A percentile compares a stretch with the other conserved stretches of the same genome.
Evolutionary conservation across 2,329 filamentous ascomycete genomes (phyloP).

Genomic region (Epichloe typhina): DNA sequence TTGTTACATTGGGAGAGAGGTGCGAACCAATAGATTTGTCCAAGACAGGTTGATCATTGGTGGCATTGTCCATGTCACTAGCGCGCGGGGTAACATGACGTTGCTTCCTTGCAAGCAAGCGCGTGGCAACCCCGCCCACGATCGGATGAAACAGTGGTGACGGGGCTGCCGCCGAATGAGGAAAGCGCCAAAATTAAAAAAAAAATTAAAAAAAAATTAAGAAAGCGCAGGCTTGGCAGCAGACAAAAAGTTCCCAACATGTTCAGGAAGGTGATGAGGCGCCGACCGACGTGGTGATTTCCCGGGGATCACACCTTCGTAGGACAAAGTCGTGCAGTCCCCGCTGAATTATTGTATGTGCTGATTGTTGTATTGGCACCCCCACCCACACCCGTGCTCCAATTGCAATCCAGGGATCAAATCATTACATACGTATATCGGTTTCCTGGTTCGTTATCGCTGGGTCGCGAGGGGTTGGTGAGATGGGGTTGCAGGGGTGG

Average conservation of each 20-base stretch:
- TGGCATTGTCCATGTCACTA: too few species aligned
- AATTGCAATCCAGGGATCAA: too few species aligned
- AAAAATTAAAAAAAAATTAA: not conserved
- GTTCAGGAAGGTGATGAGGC: not conserved
- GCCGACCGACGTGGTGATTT: too few species aligned
- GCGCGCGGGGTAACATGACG: not conserved
- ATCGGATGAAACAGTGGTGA: not conserved
- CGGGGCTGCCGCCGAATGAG: not conserved
- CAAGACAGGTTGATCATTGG: not conserved
- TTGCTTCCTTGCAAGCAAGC: not conserved
- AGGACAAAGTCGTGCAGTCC: too few species aligned
- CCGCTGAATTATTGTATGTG: not conserved
- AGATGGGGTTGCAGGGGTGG: too few species aligned
- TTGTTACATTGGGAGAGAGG: not conserved
- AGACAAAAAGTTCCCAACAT: slow-evolving; percentile 4
- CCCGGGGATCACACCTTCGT: too few species aligned
- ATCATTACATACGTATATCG: too few species aligned
- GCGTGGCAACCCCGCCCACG: not conserved
- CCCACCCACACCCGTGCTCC: too few species aligned
- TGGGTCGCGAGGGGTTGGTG: too few species aligned
- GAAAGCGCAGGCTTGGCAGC: slow-evolving; percentile 1
- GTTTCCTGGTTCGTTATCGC: too few species aligned
- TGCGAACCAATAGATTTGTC: not conserved
- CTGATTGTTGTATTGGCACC: too few species aligned
- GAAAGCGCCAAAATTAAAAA: not conserved